Evolutionary conservation across 192 early-diverging fungal genomes (phyloP).

Genomic region (Coemansia sp.): DNA sequence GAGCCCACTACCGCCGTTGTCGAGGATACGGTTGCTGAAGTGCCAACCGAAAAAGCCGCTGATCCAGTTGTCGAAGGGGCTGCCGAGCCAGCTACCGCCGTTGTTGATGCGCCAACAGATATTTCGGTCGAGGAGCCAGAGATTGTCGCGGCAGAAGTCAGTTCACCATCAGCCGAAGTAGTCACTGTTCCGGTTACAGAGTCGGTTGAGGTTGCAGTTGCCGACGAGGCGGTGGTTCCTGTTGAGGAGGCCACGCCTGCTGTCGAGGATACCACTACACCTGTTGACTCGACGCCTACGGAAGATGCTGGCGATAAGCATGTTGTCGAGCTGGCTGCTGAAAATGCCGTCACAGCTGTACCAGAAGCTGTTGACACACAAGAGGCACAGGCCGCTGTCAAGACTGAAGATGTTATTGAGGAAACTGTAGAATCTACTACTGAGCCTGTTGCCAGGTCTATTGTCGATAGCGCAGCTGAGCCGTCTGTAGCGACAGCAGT

Average conservation of each 20-base stretch:
- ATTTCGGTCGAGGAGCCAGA: not conserved
- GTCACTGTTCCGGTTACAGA: not conserved
- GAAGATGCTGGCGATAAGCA: not conserved
- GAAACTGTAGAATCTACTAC: not conserved
- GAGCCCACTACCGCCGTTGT: not conserved
- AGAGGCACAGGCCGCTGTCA: not conserved
- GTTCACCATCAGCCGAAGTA: not conserved
- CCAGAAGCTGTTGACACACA: not conserved
- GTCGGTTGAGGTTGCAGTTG: not conserved
- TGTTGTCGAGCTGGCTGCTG: not conserved
- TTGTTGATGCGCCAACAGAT: not conserved
- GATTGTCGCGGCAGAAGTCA: not conserved
- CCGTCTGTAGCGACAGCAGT: not conserved
- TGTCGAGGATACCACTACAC: not conserved
- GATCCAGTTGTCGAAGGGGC: not conserved
- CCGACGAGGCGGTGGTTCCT: not conserved
- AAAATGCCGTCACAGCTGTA: not conserved
- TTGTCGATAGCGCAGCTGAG: not conserved
- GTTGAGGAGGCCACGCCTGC: not conserved
- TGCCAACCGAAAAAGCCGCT: not conserved
- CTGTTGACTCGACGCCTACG: not conserved
- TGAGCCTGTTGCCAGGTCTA: not conserved
- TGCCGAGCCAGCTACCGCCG: not conserved
- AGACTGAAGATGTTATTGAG: not conserved
- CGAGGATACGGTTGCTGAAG: constrained; percentile 1